Conservation (phyloP, 1,284 basidiomycete species). For the Mycocalia duriaeana region DNA sequence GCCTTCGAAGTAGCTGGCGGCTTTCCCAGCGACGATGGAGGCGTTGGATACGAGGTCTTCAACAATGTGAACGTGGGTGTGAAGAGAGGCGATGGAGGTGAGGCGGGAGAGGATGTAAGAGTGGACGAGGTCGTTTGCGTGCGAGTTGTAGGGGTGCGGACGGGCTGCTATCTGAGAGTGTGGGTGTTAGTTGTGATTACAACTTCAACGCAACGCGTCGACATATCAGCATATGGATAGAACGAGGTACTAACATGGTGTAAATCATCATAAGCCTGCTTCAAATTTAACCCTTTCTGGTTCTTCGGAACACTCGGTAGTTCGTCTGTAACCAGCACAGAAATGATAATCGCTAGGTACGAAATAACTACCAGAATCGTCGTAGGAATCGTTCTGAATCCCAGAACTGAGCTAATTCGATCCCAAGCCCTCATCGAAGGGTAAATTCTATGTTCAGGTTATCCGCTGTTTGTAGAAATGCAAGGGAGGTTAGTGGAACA, state of each 20-base stretch:
- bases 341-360: conserved; percentile 48
- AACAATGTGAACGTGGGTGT: conserved; percentile 42
- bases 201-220: too few relatives aligned
- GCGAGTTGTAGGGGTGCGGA: conserved; percentile 74
- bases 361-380: conserved; percentile 46
- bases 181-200: conserved; percentile 2
- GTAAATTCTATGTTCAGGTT: too few relatives aligned
- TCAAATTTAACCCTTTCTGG: conserved; percentile 48
- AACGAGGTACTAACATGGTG: conserved; percentile 37
- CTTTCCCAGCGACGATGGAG: conserved; percentile 34
- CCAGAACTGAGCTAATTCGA: conserved; percentile 11
- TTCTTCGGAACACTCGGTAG: conserved; percentile 43
- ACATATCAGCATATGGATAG: too few relatives aligned
- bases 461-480: too few relatives aligned
- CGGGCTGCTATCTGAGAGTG: conserved; percentile 50
- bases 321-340: conserved; percentile 52
- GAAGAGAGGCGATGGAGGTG: conserved; percentile 33
- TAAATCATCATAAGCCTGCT: conserved; percentile 57
- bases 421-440: neutral
- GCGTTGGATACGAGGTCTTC: conserved; percentile 58
- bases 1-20: conserved; percentile 62
- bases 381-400: conserved; percentile 36
- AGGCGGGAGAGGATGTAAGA: conserved; percentile 54
- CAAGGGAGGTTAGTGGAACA: too few relatives aligned
- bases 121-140: conserved; percentile 65